Conservation (phyloP, 257 asterid genomes). For the Solanum lycopersicoides region DNA sequence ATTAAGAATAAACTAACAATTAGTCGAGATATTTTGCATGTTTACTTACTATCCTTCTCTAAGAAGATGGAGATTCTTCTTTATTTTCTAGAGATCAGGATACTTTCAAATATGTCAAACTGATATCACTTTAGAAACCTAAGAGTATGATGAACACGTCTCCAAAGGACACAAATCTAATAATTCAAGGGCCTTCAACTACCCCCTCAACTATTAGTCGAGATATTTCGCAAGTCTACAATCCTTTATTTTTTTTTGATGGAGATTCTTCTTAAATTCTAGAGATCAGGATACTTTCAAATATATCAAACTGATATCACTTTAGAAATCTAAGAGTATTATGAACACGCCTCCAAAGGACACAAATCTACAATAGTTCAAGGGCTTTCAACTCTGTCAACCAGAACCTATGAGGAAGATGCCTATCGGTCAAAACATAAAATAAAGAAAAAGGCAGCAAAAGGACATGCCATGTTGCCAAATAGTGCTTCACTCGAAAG, state of each 20-base stretch:
- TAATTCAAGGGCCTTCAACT: not conserved
- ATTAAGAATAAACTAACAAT: not conserved
- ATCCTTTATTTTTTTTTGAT: not conserved
- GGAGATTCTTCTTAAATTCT: not conserved
- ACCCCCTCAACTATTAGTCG: not conserved
- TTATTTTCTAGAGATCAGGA: not conserved
- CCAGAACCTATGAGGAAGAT: not conserved
- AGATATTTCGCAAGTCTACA: not conserved
- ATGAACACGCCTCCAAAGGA: not conserved
- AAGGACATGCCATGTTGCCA: not conserved
- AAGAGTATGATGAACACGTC: not conserved
- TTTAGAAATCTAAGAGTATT: not conserved
- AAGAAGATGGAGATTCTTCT: not conserved
- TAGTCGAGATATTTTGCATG: not conserved
- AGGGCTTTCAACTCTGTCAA: not conserved
- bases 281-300: not conserved
- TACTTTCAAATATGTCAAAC: not conserved
- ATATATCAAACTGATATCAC: not conserved
- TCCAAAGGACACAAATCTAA: not conserved
- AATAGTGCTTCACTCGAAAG: not conserved
- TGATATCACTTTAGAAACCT: not conserved
- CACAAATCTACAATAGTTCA: not conserved
- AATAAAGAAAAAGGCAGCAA: not conserved
- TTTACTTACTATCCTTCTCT: not conserved
- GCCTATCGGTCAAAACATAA: not conserved